Base-by-base conservation (phyloP, 2,329 filamentous ascomycete genomes). In the Pseudohalonectria lignicola region DNA sequence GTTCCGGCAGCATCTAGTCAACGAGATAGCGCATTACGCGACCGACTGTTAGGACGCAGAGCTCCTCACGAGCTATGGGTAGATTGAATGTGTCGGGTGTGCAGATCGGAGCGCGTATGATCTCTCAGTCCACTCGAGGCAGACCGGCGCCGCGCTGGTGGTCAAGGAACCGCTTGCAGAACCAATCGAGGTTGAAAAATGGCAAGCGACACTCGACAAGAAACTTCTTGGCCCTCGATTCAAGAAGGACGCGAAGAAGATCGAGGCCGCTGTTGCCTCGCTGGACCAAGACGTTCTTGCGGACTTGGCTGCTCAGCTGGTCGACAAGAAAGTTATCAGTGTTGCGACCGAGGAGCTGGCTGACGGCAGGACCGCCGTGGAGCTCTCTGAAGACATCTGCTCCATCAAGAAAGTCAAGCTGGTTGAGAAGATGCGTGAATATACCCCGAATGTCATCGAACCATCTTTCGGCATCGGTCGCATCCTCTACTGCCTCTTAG, bases 31-130 rank as follows among this genome's bases (percentile, higher is more conserved):
- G 13, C 92, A 98, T 63, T 98, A 98, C 57, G 92, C 92, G 34
- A 75, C 79, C 40, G 92, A 98, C 66, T 98, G 92, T 67, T 96
- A 92, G 92, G 92, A 98, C 61, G 90, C 87, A 12, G 92, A 98
- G 61, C 68, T 98, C 39, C 69, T 83, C 45, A 96, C 86, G 41
- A 88, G 83, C 44, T 88, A 88, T 53, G 92, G 92, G 57, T 98
- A 92, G 92, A 85, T 96, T 45, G 92, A 98, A 68, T 96, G 90
- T 59, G 90, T 96, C 53, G 92, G 92, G 45, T 96, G 92, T 60
- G 92, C 92, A 43, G 47, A 59, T 59, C 79, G 92, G 52, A 94
- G 85, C 56, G 92, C 92, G 16, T 98, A 94, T 60, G 92, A 98
- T 62, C 61, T 96, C 57, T 82, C 77, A 26, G 88, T 95, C 9